Percentiles rank a stretch among this genome's conserved stretches.
phyloP scores from a whole-genome alignment of 768 basidiomycete species.

The Pleurotus eryngii region DNA sequence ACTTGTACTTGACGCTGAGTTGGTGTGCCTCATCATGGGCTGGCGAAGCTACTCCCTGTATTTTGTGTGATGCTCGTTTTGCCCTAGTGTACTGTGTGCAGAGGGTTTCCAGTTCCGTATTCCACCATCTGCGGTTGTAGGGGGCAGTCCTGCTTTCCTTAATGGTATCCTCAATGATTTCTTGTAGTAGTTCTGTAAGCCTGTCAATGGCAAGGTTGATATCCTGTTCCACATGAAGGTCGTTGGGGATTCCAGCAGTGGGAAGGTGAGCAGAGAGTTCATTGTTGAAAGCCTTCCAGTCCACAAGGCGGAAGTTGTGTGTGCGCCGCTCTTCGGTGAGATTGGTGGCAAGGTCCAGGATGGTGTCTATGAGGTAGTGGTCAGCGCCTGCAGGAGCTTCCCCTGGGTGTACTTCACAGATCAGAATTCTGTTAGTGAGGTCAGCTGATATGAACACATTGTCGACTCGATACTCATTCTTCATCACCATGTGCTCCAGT shows the following conservation, averaged over 20 bases:
- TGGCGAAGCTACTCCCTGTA: neutral
- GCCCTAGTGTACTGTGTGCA: neutral
- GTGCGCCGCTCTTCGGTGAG: no score
- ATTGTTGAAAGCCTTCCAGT: no score
- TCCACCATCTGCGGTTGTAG: neutral
- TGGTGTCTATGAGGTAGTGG: slow-evolving; percentile 1
- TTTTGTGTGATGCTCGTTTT: neutral
- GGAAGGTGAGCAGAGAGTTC: no score
- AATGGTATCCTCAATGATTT: neutral
- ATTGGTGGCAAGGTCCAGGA: no score
- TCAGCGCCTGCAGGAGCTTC: neutral
- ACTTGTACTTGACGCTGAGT: neutral
- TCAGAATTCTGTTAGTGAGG: slow-evolving; percentile 12
- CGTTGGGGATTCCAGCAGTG: neutral
- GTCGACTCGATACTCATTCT: no score
- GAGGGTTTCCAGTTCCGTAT: neutral
- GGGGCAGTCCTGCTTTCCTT: neutral
- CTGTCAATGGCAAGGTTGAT: neutral
- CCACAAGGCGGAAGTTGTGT: no score
- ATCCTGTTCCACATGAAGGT: neutral
- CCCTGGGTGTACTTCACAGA: neutral
- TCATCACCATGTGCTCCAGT: neutral
- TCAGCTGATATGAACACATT: no score
- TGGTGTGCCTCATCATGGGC: neutral
- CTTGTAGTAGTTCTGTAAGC: neutral